Evolutionary conservation across 345 rosid species (phyloP), one percentile per base, ranked within the genome.

Genomic region (Draba incana): DNA sequence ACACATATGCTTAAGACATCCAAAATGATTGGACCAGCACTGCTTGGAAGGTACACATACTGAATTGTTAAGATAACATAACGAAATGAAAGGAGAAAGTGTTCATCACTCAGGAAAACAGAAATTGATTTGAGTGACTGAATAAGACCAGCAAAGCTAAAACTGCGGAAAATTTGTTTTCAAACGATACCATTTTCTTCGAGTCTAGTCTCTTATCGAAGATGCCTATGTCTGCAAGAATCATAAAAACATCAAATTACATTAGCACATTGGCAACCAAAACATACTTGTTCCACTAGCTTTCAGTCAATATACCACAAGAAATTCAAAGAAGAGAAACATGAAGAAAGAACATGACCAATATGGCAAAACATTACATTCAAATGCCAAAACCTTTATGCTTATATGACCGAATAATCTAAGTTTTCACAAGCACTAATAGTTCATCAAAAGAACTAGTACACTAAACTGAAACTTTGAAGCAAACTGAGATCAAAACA

Each of bases 141-240:
- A 57, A 41, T 3, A 8, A 63, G 58, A 71, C 57, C 58, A 55
- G 64, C 35, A 47, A 66, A 74, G 51, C 68, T 27, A 50, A 70
- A 35, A 66, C 24, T 24, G 62, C 3, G 8, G 53, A 33, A 56
- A 63, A 69, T 69, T 20, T 15, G 28, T 30, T 69, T 35, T 43
- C 60, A 48, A 63, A n/a, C 23, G 10, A 55, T 31, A 42, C 64
- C 65, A 61, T 8, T 23, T 51, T 59, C 51, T 38, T 70, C 15
- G 51, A 56, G 44, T 51, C 48, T 9, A 50, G 57, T 53, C 77
- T 64, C 50, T 20, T 77, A 84, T 91, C 96, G 92, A 66, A 90
- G 96, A 85, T 82, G 66, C 96, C 93, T 35, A 88, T 77, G 78
- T 82, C 93, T 92, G 92, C 64, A 76, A 54, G 53, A 70, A 31